Percentiles rank a stretch among this genome's conserved stretches.
These are phyloP conservation scores for Solanum okadae DNA, from an alignment of 257 asterid species.

Conservation along the genomic window DNA sequence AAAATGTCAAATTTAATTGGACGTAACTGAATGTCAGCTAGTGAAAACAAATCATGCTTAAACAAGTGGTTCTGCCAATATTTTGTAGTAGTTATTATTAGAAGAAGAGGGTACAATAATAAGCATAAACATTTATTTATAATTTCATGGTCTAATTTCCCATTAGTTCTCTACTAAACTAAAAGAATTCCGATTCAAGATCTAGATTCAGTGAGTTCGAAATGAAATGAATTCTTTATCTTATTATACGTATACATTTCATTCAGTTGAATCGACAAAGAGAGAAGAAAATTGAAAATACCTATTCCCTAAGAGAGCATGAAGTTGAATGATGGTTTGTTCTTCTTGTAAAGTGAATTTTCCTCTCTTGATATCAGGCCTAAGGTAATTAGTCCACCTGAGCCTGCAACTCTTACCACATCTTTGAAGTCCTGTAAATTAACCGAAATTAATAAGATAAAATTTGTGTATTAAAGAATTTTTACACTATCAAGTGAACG, in stretches of 20 bases:
- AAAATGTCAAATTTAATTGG: neutral
- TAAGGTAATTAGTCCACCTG: slow-evolving; percentile 83
- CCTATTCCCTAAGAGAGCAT: slow-evolving; percentile 96
- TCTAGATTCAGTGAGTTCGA: neutral
- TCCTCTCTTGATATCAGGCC: slow-evolving; percentile 93
- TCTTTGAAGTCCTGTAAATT: slow-evolving; percentile 57
- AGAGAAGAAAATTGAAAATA: neutral
- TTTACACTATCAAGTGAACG: neutral
- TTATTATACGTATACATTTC: neutral
- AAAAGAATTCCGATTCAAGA: neutral
- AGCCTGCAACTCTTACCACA: slow-evolving; percentile 90
- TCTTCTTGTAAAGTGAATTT: slow-evolving; percentile 85
- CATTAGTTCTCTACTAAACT: neutral
- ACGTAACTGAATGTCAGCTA: neutral
- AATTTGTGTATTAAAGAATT: neutral
- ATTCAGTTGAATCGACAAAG: neutral
- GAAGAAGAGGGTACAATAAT: neutral
- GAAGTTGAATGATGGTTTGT: slow-evolving; percentile 92
- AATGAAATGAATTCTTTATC: neutral
- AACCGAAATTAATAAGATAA: neutral
- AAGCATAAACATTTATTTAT: neutral
- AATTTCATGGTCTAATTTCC: neutral
- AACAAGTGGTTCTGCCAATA: neutral
- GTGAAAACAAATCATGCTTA: neutral
- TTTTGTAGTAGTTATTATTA: neutral